phyloP scores from a whole-genome alignment of 192 early-diverging fungal genomes.

The Lobosporangium transversale region DNA sequence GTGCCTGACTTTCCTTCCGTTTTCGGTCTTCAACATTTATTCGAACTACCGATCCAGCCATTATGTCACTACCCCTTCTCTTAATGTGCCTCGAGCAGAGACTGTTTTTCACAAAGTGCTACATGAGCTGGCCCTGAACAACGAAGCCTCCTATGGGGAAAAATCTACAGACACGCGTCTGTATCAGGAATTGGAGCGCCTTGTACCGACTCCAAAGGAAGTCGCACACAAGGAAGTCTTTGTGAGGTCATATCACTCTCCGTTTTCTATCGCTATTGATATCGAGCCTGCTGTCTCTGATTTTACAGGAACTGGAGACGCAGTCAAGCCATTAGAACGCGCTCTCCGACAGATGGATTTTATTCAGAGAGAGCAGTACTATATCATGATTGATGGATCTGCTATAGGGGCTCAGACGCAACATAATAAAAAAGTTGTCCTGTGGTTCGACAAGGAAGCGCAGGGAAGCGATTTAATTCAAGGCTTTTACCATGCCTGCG shows the following conservation, averaged over 20 bases:
- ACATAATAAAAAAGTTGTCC: conserved; percentile 47
- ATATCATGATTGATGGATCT: conserved; percentile 43
- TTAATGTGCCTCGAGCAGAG: conserved; percentile 67
- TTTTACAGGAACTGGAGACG: conserved; percentile 27
- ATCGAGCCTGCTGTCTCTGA: conserved; percentile 60
- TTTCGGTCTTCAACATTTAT: conserved; percentile 75
- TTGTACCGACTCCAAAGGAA: conserved; percentile 45
- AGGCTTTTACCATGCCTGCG: conserved; percentile 73
- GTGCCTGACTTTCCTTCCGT: conserved; percentile 72
- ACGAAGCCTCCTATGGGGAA: background rate
- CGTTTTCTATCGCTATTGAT: conserved; percentile 53
- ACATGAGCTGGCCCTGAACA: conserved; percentile 13
- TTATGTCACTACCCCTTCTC: conserved; percentile 66
- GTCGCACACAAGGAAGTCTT: conserved; percentile 59
- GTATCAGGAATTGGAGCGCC: background rate
- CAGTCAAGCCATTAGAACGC: conserved; percentile 3
- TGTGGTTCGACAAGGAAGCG: conserved; percentile 68
- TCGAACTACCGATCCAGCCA: conserved; percentile 76
- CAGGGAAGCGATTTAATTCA: conserved; percentile 61
- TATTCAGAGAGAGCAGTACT: conserved; percentile 42
- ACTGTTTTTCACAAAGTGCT: conserved; percentile 52
- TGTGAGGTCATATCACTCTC: conserved; percentile 56
- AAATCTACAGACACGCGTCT: background rate
- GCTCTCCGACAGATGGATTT: conserved; percentile 50
- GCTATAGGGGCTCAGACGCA: background rate